Percentiles rank a stretch among this genome's conserved stretches.
These are phyloP conservation scores for Isatis tinctoria DNA, from an alignment of 345 rosid genomes.

Conservation along the genomic window DNA sequence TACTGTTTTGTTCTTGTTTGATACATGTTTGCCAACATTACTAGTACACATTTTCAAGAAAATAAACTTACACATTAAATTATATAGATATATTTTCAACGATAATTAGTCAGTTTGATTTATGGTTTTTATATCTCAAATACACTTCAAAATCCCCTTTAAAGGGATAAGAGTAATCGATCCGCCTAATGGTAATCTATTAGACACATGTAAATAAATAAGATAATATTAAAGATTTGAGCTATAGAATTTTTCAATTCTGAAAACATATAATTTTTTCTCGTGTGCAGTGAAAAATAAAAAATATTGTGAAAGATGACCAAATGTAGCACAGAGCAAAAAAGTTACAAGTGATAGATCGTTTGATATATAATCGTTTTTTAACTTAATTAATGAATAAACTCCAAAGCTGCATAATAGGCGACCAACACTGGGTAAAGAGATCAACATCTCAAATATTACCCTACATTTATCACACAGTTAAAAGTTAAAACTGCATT, in stretches of 20 bases:
- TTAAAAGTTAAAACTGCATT: neutral
- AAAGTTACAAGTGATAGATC: too few relatives aligned
- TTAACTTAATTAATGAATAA: conserved; percentile 18
- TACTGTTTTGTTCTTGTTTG: neutral
- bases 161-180: too few relatives aligned
- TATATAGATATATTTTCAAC: neutral
- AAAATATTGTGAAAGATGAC: neutral
- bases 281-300: neutral
- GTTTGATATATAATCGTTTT: neutral
- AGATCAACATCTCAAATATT: conserved; percentile 62
- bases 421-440: conserved; percentile 62
- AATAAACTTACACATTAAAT: neutral
- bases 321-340: neutral
- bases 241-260: too few relatives aligned
- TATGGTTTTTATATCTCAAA: neutral
- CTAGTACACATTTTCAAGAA: neutral
- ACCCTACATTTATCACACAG: conserved; percentile 48
- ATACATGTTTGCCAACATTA: neutral
- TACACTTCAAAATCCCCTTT: conserved; percentile 9
- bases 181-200: too few relatives aligned
- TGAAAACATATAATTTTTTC: neutral
- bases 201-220: too few relatives aligned
- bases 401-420: conserved; percentile 53
- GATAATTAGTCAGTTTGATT: neutral
- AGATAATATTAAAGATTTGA: too few relatives aligned